Evolutionary conservation across 31 red algal genomes (phyloP), one percentile per base, ranked within the genome.

Genomic region (Porphyra umbilicalis): DNA sequence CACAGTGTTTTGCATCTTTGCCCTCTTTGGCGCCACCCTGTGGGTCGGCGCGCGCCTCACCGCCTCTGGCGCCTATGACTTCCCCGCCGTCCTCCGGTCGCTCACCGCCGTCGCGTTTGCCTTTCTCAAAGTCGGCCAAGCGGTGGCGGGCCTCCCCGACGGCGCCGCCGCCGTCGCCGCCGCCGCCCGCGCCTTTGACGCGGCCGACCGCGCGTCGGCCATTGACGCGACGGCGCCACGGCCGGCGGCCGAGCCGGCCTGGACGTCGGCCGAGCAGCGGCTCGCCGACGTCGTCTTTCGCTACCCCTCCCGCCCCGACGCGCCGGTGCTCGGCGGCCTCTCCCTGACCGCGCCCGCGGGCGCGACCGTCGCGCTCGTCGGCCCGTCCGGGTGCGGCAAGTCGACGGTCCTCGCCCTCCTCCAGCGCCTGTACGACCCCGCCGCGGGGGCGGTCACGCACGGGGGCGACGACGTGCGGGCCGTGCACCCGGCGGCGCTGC

Each of bases 231-330:
- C 82, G n/a, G n/a, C n/a, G n/a, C n/a, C 11, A 81, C 29, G 38
- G 79, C 79, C 37, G 84, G 82, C 68, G 91, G 91, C 6, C 33
- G 77, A 34, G n/a, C n/a, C n/a, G n/a, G n/a, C n/a, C n/a, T n/a
- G n/a, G n/a, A n/a, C n/a, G n/a, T n/a, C n/a, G n/a, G n/a, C n/a
- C n/a, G n/a, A n/a, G n/a, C n/a, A 93, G 57, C 9, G 40, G 20
- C 39, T 99, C 76, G 57, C 76, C 33, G 82, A 96, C 75, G 89
- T 99, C 5, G 81, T 32, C 34, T 99, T 99, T 84, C 75, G 79
- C 31, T 99, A 99, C 77, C 93, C 97, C 35, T 86, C 81, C 35
- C 78, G 88, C 42, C 90, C 88, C 15, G 85, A 95, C 32, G 83
- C 80, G 34, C 68, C 75, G 2, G 90, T 96, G 9, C 81, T 99